A percentile compares a stretch with the other conserved stretches of the same genome.
phyloP scores from a whole-genome alignment of 805 yeast species.

The Barnettozyma pratensis region DNA sequence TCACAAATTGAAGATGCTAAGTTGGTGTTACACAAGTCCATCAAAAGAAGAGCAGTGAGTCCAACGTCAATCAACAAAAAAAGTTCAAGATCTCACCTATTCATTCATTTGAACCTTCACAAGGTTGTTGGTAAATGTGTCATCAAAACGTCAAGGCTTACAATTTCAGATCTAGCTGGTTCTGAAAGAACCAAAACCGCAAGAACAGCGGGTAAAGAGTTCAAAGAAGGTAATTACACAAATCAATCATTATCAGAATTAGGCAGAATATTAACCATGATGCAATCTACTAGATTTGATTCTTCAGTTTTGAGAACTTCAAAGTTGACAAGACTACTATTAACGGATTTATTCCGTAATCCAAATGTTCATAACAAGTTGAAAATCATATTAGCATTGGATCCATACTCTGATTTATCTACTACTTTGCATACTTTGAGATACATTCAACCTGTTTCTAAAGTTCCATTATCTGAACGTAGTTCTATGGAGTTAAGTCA shows the following conservation, averaged over 20 bases:
- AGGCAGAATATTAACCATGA: conserved; percentile 42
- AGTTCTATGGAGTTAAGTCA: conserved; percentile 13
- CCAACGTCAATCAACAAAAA: conserved; percentile 38
- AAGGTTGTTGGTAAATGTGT: conserved; percentile 19
- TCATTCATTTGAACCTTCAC: conserved; percentile 38
- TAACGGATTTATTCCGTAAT: conserved; percentile 33
- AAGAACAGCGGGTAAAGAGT: conserved; percentile 38
- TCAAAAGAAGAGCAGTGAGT: conserved; percentile 35
- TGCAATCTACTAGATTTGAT: conserved; percentile 33
- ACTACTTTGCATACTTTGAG: conserved; percentile 22
- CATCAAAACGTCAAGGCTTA: conserved; percentile 33
- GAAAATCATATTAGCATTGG: conserved; percentile 23
- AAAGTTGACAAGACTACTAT: conserved; percentile 43
- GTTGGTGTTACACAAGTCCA: conserved; percentile 34
- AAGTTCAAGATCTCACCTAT: conserved; percentile 51
- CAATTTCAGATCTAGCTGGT: conserved; percentile 50
- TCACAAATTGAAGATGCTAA: conserved; percentile 33
- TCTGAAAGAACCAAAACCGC: conserved; percentile 45
- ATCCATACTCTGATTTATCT: conserved; percentile 21
- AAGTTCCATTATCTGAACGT: conserved; percentile 18
- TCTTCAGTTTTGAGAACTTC: conserved; percentile 42
- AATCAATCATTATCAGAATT: conserved; percentile 45
- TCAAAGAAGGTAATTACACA: conserved; percentile 43
- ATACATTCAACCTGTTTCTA: conserved; percentile 26
- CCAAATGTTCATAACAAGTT: conserved; percentile 18